A percentile compares a stretch with the other conserved stretches of the same genome.
Conservation (phyloP, 177 flowering plant species). For the Tripterygium wilfordii region DNA sequence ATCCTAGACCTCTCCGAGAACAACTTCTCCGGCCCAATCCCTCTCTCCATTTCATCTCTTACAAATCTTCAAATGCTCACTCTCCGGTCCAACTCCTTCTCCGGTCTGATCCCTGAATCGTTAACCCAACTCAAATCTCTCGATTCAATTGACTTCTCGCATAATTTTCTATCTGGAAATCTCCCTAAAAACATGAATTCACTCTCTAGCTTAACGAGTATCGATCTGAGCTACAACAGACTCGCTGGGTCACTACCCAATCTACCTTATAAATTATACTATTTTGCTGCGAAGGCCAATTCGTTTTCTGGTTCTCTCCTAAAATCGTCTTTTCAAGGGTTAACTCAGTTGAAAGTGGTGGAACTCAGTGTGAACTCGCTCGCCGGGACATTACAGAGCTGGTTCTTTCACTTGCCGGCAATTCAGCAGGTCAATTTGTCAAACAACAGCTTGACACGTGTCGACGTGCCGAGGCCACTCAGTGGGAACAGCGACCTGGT, state of each 20-base stretch:
- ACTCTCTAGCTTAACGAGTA: slow-evolving; percentile 25
- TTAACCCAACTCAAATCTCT: slow-evolving; percentile 40
- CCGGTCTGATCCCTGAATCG: slow-evolving; percentile 52
- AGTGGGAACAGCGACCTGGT: slow-evolving; percentile 35
- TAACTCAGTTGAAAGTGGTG: slow-evolving; percentile 47
- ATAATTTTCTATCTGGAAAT: slow-evolving; percentile 54
- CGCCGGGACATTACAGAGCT: slow-evolving; percentile 35
- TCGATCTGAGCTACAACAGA: slow-evolving; percentile 80
- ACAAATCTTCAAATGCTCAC: slow-evolving; percentile 36
- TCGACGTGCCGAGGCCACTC: slow-evolving; percentile 41
- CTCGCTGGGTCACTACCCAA: slow-evolving; percentile 60
- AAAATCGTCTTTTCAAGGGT: slow-evolving; percentile 36
- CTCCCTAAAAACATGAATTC: slow-evolving; percentile 38
- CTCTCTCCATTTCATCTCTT: slow-evolving; percentile 55
- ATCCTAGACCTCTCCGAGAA: slow-evolving; percentile 63
- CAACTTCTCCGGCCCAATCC: slow-evolving; percentile 60
- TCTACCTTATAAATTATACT: slow-evolving; percentile 46
- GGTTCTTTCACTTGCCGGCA: slow-evolving; percentile 69
- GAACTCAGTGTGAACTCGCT: slow-evolving; percentile 71
- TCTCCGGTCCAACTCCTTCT: slow-evolving; percentile 61
- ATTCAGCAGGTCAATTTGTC: slow-evolving; percentile 67
- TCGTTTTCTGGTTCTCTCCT: slow-evolving; percentile 45
- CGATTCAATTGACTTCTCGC: slow-evolving; percentile 49
- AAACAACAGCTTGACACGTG: slow-evolving; percentile 61
- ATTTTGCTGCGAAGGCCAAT: slow-evolving; percentile 55